Base-by-base conservation (phyloP, 2,329 filamentous ascomycete genomes). In the Penicillium verrucosum region DNA sequence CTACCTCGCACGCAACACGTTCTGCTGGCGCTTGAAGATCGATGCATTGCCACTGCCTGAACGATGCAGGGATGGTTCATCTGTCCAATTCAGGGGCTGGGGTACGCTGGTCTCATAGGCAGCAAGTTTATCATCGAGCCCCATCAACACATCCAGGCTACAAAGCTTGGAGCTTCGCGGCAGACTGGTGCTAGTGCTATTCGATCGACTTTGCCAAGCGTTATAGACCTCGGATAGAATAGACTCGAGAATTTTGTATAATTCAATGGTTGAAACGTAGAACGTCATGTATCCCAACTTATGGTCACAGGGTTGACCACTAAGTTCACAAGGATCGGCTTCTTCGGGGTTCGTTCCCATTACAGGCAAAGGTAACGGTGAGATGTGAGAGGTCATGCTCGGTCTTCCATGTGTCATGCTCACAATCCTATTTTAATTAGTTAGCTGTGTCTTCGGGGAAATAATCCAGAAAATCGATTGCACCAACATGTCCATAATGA, bases 361-460 rank as follows among this genome's bases (percentile, higher is more conserved):
- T 12, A 40, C 56, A 7, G 68, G 70, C 21, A 68, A 51, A 4
- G 68, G 68, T 1, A 68, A 37, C 3, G 59, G 55, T 11, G 65
- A 57, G n/a, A 70, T 58, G 38, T 72, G 68, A 16, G 64, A 65
- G 11, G 66, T 72, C 67, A 74, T 73, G 54, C 67, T 70, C 29
- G 68, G 73, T 34, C 66, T 63, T 40, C 68, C 73, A 52, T 69
- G 69, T n/a, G 69, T 76, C 73, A 77, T 75, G 62, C 72, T 74
- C 48, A 75, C 64, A 21, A 72, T 63, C 56, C 73, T 75, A 41
- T 18, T 25, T 2, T 18, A 11, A 29, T 37, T 40, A 55, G 44
- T 37, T 42, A 54, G 41, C 14, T 30, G 2, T 21, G 11, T 14
- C 3, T 29, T 12, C n/a, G 32, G 2, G 32, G 30, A 42, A 37